These are phyloP conservation scores for Iberis amara DNA, from an alignment of 441 rosid genomes.

Conservation along the genomic window DNA sequence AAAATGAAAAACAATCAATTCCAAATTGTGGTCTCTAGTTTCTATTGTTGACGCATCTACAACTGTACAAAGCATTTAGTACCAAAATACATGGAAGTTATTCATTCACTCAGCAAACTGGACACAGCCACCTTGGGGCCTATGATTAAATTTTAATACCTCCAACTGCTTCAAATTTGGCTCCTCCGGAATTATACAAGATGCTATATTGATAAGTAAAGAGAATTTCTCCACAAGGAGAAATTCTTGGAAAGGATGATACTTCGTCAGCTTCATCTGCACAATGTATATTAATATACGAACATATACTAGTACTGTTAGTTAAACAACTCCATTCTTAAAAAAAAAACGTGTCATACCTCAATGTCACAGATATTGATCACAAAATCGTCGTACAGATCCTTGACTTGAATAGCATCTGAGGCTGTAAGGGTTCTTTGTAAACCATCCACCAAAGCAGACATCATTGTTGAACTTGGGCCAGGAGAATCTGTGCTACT, in stretches of 20 bases:
- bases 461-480: constrained; percentile 37
- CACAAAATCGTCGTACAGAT: constrained; percentile 58
- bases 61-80: not conserved
- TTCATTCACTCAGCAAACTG: constrained; percentile 19
- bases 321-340: constrained; percentile 20
- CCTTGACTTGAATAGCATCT: constrained; percentile 39
- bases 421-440: constrained; percentile 32
- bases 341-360: constrained; percentile 36
- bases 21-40: constrained; percentile 4
- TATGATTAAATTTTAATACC: constrained; percentile 45
- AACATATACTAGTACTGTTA: constrained; percentile 6
- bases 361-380: constrained; percentile 50
- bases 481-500: constrained; percentile 33
- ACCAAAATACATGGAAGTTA: not conserved
- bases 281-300: constrained; percentile 23
- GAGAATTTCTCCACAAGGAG: constrained; percentile 56
- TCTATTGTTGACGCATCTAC: constrained; percentile 3
- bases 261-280: constrained; percentile 56
- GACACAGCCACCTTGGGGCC: constrained; percentile 16
- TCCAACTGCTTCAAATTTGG: constrained; percentile 61
- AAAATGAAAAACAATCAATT: constrained; percentile 17
- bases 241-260: constrained; percentile 37
- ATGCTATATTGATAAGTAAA: constrained; percentile 42
- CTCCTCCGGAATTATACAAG: constrained; percentile 67
- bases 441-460: constrained; percentile 32